These are phyloP conservation scores for Boletus sp. DNA, from an alignment of 768 basidiomycete species.

Conservation along the genomic window DNA sequence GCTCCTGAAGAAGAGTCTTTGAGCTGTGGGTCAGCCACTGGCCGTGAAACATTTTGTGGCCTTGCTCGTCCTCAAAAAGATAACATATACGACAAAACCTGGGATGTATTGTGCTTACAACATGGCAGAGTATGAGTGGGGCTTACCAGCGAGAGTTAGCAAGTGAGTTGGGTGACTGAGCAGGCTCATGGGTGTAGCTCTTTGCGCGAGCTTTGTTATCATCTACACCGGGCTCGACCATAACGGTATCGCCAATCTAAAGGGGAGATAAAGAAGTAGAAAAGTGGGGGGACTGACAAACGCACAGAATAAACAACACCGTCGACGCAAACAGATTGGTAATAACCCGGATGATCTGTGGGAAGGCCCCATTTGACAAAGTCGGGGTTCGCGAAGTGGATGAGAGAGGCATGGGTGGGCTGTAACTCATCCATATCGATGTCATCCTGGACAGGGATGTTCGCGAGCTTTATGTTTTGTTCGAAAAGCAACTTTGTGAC, in stretches of 20 bases:
- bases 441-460: conserved; percentile 29
- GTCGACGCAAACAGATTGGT: conserved; percentile 50
- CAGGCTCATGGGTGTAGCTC: conserved; percentile 37
- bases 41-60: conserved; percentile 57
- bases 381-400: conserved; percentile 31
- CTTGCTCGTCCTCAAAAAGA: conserved; percentile 46
- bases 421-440: conserved; percentile 15
- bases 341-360: conserved; percentile 33
- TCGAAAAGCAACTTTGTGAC: conserved; percentile 48
- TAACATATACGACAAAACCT: conserved; percentile 75
- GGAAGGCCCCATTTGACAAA: conserved; percentile 34
- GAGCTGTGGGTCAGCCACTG: conserved; percentile 67
- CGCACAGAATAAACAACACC: conserved; percentile 53
- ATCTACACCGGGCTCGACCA: conserved; percentile 58
- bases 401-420: conserved; percentile 11
- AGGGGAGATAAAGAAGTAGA: conserved; percentile 8
- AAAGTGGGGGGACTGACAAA: conserved; percentile 1
- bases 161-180: conserved; percentile 51
- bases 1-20: conserved; percentile 64
- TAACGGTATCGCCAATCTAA: conserved; percentile 61
- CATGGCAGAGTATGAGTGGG: neutral
- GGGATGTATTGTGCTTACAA: neutral
- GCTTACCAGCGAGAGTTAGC: conserved; percentile 61
- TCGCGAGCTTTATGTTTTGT: conserved; percentile 41
- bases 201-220: conserved; percentile 38